Conservation (phyloP, 2,329 filamentous ascomycete species). For the Hypoxylon sp. region DNA sequence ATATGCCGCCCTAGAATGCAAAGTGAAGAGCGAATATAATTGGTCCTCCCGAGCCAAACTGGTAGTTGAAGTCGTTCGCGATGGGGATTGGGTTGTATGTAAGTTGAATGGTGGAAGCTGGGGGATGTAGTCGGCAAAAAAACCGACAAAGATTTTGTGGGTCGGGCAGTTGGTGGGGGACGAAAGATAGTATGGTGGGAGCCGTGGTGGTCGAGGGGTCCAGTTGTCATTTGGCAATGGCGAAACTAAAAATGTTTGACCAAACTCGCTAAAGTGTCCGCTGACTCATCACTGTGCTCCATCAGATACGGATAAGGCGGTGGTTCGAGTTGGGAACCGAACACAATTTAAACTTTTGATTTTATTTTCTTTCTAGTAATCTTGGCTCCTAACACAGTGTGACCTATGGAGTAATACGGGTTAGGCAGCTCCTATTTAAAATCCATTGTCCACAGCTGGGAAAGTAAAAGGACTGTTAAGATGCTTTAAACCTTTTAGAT, state of each 20-base stretch:
- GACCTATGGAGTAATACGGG: not conserved
- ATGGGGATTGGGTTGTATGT: slow-evolving; percentile 35
- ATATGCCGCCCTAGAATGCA: not conserved
- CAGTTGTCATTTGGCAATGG: slow-evolving; percentile 3
- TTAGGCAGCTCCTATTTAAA: not conserved
- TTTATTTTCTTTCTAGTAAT: slow-evolving; percentile 1
- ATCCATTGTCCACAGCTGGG: not conserved
- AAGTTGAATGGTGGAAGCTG: slow-evolving; percentile 16
- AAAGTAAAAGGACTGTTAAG: not conserved
- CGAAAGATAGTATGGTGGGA: slow-evolving; percentile 14
- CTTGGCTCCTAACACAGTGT: not conserved
- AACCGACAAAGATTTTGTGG: slow-evolving; percentile 32
- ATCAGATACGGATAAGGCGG: slow-evolving; percentile 11
- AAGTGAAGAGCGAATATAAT: slow-evolving; percentile 1
- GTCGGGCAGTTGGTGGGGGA: slow-evolving; percentile 10
- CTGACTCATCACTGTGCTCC: slow-evolving; percentile 30
- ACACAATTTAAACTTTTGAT: slow-evolving; percentile 9
- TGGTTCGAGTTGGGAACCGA: slow-evolving; percentile 30
- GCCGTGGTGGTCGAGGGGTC: slow-evolving; percentile 33
- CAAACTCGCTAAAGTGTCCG: slow-evolving; percentile 22
- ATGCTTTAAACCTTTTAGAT: not conserved
- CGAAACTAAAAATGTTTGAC: slow-evolving; percentile 19
- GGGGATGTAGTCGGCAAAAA: slow-evolving; percentile 45
- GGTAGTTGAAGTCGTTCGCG: slow-evolving; percentile 4
- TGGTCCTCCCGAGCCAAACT: not conserved